Conservation (phyloP, 2,329 filamentous ascomycete genomes). For the Malbranchea cinnamomea region DNA sequence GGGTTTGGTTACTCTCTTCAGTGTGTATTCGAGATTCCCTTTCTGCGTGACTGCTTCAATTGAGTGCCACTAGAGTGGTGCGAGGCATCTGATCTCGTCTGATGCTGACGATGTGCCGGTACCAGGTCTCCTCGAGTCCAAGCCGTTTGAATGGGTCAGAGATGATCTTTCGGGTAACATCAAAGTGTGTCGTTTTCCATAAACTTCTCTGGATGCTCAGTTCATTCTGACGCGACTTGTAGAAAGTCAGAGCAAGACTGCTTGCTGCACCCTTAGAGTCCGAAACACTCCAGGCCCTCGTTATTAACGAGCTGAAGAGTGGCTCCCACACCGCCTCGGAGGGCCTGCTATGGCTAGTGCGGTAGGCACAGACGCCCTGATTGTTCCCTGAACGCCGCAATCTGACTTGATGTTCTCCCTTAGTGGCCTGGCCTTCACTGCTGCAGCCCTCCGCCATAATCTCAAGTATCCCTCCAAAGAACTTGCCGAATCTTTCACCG, state of each 20-base stretch:
- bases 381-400: background rate
- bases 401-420: background rate
- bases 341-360: conserved; percentile 77
- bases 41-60: background rate
- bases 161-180: conserved; percentile 82
- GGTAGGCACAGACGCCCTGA: conserved; percentile 39
- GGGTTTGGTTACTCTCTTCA: conserved; percentile 73
- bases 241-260: conserved; percentile 85
- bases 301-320: conserved; percentile 71
- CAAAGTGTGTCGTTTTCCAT: conserved; percentile 43
- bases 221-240: conserved; percentile 5
- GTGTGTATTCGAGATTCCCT: conserved; percentile 30
- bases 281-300: conserved; percentile 71
- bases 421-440: conserved; percentile 88
- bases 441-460: conserved; percentile 68
- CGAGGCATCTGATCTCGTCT: background rate
- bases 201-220: background rate
- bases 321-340: conserved; percentile 83
- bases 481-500: conserved; percentile 73
- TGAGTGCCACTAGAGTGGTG: background rate
- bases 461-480: conserved; percentile 53
- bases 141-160: conserved; percentile 83
- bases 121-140: conserved; percentile 44
- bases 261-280: conserved; percentile 63
- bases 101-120: conserved; percentile 1